Evolutionary conservation across 768 basidiomycete species (phyloP).

Genomic region (Russula lepida): DNA sequence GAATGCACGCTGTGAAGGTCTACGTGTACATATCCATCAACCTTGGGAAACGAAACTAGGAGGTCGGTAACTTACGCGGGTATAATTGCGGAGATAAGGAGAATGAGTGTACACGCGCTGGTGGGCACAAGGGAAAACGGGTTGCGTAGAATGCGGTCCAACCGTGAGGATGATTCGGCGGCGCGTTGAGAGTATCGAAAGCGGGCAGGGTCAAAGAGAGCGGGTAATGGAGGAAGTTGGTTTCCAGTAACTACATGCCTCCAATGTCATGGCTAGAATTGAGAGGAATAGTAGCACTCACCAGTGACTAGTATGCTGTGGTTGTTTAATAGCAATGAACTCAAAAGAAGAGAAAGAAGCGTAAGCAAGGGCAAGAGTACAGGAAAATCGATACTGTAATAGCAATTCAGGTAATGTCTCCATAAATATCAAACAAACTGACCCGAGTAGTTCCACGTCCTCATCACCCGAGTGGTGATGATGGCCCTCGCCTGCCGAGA

Average conservation of each 20-base stretch:
- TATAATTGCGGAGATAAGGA: constrained; percentile 44
- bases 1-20: constrained; percentile 53
- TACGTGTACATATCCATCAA: constrained; percentile 7
- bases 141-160: constrained; percentile 42
- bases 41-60: neutral
- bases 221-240: constrained; percentile 46
- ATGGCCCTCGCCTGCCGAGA: constrained; percentile 57
- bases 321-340: constrained; percentile 51
- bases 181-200: constrained; percentile 27
- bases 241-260: constrained; percentile 46
- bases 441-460: constrained; percentile 35
- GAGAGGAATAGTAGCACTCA: constrained; percentile 29
- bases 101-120: constrained; percentile 45
- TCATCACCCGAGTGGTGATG: constrained; percentile 66
- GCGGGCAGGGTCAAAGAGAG: constrained; percentile 41
- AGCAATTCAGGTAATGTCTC: neutral
- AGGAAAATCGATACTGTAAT: constrained; percentile 57
- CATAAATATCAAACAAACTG: constrained; percentile 19
- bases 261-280: neutral
- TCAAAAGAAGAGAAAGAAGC: constrained; percentile 47
- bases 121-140: constrained; percentile 67
- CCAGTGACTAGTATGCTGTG: constrained; percentile 57
- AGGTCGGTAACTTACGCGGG: constrained; percentile 36
- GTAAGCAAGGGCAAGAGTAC: constrained; percentile 46
- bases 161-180: constrained; percentile 15